Evolutionary conservation across 2,329 filamentous ascomycete genomes (phyloP).

Genomic region (Leptodontidium sp.): DNA sequence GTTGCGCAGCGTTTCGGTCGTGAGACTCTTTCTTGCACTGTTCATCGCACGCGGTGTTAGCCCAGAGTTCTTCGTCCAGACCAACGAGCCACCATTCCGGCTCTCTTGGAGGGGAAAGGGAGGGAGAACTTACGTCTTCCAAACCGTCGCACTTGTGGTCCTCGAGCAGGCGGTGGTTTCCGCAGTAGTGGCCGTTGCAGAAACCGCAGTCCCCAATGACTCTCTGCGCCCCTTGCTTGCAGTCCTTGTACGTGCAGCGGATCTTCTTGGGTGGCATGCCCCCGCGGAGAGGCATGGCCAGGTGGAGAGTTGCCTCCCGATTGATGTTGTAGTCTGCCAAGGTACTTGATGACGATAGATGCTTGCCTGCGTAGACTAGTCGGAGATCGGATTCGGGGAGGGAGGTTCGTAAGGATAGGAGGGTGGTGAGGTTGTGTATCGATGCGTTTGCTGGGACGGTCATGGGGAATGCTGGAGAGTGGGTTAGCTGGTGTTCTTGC

Average conservation of each 20-base stretch:
- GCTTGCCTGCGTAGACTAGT: constrained; percentile 65
- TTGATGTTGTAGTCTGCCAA: constrained; percentile 57
- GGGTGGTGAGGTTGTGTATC: constrained; percentile 61
- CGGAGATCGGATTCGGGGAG: constrained; percentile 59
- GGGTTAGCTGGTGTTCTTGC: constrained; percentile 37
- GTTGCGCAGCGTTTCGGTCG: constrained; percentile 89
- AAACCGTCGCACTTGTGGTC: constrained; percentile 92
- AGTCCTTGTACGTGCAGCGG: constrained; percentile 88
- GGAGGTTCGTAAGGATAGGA: constrained; percentile 65
- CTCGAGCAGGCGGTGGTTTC: constrained; percentile 92
- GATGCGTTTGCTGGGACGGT: constrained; percentile 61
- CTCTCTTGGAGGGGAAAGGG: constrained; percentile 18
- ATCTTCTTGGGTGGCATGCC: constrained; percentile 77
- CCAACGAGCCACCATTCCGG: constrained; percentile 53
- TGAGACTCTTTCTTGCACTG: constrained; percentile 97
- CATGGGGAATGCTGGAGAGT: constrained; percentile 60
- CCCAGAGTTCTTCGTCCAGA: constrained; percentile 48
- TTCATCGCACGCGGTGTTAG: constrained; percentile 47
- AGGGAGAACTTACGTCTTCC: constrained; percentile 74
- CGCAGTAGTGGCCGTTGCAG: constrained; percentile 93
- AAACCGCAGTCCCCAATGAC: constrained; percentile 97
- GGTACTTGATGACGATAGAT: constrained; percentile 54
- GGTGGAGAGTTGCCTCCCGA: constrained; percentile 59
- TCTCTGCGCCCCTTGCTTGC: constrained; percentile 85
- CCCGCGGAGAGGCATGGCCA: constrained; percentile 62